Conservation (phyloP, 2,329 filamentous ascomycete species). For the Cladosporium sphaerospermum region DNA sequence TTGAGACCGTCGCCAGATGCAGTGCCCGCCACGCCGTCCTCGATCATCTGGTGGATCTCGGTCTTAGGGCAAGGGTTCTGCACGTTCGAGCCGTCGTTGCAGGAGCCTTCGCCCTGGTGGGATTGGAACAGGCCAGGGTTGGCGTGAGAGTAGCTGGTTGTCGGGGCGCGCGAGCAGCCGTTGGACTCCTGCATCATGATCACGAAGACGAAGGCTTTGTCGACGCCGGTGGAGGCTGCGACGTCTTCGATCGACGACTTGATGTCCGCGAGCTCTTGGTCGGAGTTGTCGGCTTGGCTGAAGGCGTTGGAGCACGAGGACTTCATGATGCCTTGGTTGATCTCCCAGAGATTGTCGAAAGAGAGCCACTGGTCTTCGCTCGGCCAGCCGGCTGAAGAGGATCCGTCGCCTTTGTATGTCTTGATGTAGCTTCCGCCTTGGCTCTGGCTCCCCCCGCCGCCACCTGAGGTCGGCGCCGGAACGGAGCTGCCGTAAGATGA, state of each 20-base stretch:
- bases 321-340: slow-evolving; percentile 32
- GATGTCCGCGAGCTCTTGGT: slow-evolving; percentile 34
- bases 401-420: slow-evolving; percentile 18
- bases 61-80: slow-evolving; percentile 36
- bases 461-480: slow-evolving; percentile 5
- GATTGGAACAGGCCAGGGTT: slow-evolving; percentile 46
- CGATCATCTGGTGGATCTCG: slow-evolving; percentile 36
- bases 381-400: slow-evolving; percentile 22
- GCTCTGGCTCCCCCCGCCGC: slow-evolving; percentile 5
- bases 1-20: slow-evolving; percentile 37
- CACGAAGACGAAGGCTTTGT: slow-evolving; percentile 39
- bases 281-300: slow-evolving; percentile 32
- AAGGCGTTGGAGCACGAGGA: slow-evolving; percentile 34
- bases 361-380: slow-evolving; percentile 18
- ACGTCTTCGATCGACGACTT: slow-evolving; percentile 33
- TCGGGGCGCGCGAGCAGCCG: slow-evolving; percentile 42
- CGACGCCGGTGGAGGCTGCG: slow-evolving; percentile 30
- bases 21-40: slow-evolving; percentile 41
- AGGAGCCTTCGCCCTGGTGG: slow-evolving; percentile 35
- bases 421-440: slow-evolving; percentile 7
- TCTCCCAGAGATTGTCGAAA: slow-evolving; percentile 27
- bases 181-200: slow-evolving; percentile 43
- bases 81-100: slow-evolving; percentile 29
- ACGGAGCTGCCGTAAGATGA: background rate
- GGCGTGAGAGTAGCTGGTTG: slow-evolving; percentile 35